Evolutionary conservation across 176 grass and related monocot species (phyloP), one percentile per base, ranked within the genome.

Genomic region (Aegilops speltoides): DNA sequence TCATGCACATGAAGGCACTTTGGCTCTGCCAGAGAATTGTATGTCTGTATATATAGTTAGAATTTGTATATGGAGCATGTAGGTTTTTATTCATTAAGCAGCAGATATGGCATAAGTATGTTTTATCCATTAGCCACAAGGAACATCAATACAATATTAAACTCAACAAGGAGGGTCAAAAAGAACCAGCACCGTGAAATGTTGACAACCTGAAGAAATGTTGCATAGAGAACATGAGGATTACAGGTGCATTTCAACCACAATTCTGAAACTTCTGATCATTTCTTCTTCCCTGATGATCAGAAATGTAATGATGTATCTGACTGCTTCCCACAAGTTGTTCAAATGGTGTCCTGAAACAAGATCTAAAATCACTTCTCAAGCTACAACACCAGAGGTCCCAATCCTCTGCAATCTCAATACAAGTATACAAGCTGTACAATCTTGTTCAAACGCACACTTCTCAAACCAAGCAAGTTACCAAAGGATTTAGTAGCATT

Each of bases 391-490:
- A 66, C 24, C 41, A 91, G 76, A 84, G 85, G 70, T 85, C 40
- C 48, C 12, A 74, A 52, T 50, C 76, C 59, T 76, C 46, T 68
- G 4, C 61, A 87, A 50, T 77, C 36, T 81, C 61, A 88, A 78
- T 11, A 71, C 2, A 88, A 59, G 32, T 56, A 59, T 85, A 50
- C 28, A 83, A 85, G 7, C 71, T 88, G 86, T 82, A 91, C 90
- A 83, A 64, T 73, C 83, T 73, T 79, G 25, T 87, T 84, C 17
- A 71, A 71, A 78, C 6, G 41, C 86, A 85, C 85, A 81, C 81
- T 17, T 40, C 50, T 76, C 69, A 88, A 77, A 77, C 52, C 82
- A 91, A 84, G 84, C 79, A 86, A 87, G 65, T n/a, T 78, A 86
- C 14, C 68, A 83, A 33, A 70, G 54, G 78, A 82, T 70, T 22